Percentiles rank a stretch among this genome's conserved stretches.
These are phyloP conservation scores for Penicillium daleae DNA, from an alignment of 495 filamentous ascomycete genomes.

Conservation along the genomic window DNA sequence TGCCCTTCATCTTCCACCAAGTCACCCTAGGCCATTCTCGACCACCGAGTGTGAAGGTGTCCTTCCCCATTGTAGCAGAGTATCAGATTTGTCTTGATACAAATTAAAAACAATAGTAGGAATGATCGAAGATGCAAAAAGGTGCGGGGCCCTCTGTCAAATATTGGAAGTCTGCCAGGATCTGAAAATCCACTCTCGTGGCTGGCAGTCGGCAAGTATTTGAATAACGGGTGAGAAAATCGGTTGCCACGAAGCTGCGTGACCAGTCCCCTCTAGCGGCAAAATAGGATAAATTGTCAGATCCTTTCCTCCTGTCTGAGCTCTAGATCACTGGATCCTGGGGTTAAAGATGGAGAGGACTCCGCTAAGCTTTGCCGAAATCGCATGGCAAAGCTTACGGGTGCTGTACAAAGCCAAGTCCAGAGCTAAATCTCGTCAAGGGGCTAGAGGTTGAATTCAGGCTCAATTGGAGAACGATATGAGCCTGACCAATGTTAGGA, in stretches of 20 bases:
- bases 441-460: neutral
- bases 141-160: neutral
- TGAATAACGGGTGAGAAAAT: neutral
- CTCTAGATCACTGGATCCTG: neutral
- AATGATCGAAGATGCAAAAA: neutral
- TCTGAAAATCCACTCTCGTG: neutral
- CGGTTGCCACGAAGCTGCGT: neutral
- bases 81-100: neutral
- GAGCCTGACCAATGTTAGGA: neutral
- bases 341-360: neutral
- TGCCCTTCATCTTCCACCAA: constrained; percentile 45
- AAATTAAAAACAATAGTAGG: neutral
- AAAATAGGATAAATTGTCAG: constrained; percentile 22
- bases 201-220: neutral
- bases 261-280: constrained; percentile 6
- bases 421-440: neutral
- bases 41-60: constrained; percentile 47
- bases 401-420: neutral
- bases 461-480: neutral
- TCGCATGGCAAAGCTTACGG: neutral
- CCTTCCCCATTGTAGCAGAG: constrained; percentile 38
- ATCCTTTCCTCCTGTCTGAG: neutral
- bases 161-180: neutral
- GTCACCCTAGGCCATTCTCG: constrained; percentile 43
- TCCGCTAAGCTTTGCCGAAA: constrained; percentile 5